Evolutionary conservation across 192 early-diverging fungal species (phyloP), one percentile per base, ranked within the genome.

Genomic region (Rhizoclosmatium sp.): DNA sequence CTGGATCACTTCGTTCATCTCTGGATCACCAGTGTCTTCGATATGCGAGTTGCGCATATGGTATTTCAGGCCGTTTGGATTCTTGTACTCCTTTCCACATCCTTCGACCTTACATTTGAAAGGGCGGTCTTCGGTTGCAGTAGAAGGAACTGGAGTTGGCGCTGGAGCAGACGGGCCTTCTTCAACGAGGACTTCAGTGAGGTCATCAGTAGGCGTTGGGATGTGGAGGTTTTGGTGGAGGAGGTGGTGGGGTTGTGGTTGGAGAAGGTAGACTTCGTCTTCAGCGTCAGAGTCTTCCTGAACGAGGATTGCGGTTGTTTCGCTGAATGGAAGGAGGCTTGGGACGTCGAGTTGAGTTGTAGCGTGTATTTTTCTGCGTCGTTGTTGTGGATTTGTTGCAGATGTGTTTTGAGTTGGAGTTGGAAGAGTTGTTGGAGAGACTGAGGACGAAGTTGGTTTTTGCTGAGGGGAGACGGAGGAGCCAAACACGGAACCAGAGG

Each of bases 21-120:
- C 89, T 58, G 88, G 87, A 66, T 90, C 88, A 41, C 87, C 89
- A 59, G 86, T 90, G 73, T 90, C 88, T 69, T 89, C 88, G 82
- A 93, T 92, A 83, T 99, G 97, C 14, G 95, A 95, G 78, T 99
- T 97, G 62, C 93, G 87, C 77, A 96, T 95, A 83, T 98, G 97
- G 87, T 99, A 98, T 85, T 98, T 70, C 62, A 98, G 88, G 5
- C 97, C 97, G 69, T 97, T 97, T 40, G 97, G 95, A 84, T 99
- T 99, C 88, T 99, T 99, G 88, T 99, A 99, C 5, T 95, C 91
- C 85, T 99, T 98, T 70, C 90, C 91, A 86, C 97, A 99, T 4
- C 95, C 95, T 4, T 81, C 80, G 3, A 96, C 85, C 16, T 93
- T 88, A 82, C 97, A 98, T 71, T 93, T 92, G 86, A 97, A 97